Percentiles rank a stretch among this genome's conserved stretches.
These are phyloP conservation scores for Erythrophleum ivorense DNA, from an alignment of 331 rosid genomes.

Conservation along the genomic window DNA sequence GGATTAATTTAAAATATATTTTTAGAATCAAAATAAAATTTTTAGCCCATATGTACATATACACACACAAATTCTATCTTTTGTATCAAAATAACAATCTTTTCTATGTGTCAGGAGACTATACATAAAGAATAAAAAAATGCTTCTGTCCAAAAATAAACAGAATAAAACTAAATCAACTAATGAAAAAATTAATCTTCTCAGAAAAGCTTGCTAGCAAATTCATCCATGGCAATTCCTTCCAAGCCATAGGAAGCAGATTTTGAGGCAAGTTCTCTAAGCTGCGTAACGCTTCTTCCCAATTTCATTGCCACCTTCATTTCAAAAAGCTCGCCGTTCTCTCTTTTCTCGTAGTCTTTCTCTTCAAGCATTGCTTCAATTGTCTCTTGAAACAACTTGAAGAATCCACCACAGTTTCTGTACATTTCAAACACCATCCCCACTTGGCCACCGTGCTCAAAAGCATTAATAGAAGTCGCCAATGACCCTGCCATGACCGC, in stretches of 20 bases:
- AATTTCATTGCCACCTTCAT: not conserved
- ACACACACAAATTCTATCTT: not conserved
- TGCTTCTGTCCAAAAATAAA: not conserved
- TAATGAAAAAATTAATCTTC: not conserved
- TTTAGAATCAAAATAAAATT: too few relatives aligned
- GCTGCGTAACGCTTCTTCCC: constrained; percentile 26
- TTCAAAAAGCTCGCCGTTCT: constrained; percentile 16
- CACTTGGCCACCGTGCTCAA: constrained; percentile 66
- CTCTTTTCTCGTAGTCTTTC: not conserved
- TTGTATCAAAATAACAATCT: not conserved
- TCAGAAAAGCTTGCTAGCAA: constrained; percentile 24
- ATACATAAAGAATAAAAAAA: not conserved
- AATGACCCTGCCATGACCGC: constrained; percentile 49
- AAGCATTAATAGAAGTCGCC: constrained; percentile 45
- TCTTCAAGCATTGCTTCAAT: not conserved
- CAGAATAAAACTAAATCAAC: not conserved
- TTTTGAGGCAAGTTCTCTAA: constrained; percentile 4
- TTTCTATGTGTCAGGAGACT: not conserved
- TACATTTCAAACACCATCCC: constrained; percentile 73
- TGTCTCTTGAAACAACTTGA: constrained; percentile 28
- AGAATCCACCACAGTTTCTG: constrained; percentile 55
- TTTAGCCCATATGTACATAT: too few relatives aligned
- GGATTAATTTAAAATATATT: too few relatives aligned
- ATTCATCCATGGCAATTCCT: not conserved
- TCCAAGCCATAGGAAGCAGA: not conserved